Percentiles rank a stretch among this genome's conserved stretches.
Conservation (phyloP, 1,284 basidiomycete genomes). For the Tylopilus microsporus region DNA sequence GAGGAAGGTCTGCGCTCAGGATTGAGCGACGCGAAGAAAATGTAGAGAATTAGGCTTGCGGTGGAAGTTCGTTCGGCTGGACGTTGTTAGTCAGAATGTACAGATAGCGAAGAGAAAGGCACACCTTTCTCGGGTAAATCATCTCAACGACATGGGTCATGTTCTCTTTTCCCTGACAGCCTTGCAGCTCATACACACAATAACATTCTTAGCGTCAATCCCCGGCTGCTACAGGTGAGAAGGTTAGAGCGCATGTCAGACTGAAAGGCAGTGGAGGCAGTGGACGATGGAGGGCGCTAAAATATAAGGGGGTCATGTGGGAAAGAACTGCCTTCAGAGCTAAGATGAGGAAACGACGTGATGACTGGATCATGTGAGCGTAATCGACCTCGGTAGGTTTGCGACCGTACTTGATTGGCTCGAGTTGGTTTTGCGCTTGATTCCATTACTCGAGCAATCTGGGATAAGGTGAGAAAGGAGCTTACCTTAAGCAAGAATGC, state of each 20-base stretch:
- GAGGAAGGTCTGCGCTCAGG: slow-evolving; percentile 66
- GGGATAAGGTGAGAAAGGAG: neutral
- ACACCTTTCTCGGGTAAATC: slow-evolving; percentile 78
- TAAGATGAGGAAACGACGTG: slow-evolving; percentile 86
- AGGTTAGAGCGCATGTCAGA: slow-evolving; percentile 15
- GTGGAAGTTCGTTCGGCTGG: slow-evolving; percentile 46
- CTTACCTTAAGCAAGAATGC: slow-evolving; percentile 71
- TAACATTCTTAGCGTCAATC: slow-evolving; percentile 68
- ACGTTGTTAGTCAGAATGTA: neutral
- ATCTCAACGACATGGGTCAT: slow-evolving; percentile 83
- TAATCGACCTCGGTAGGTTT: slow-evolving; percentile 72
- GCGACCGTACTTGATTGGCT: slow-evolving; percentile 85
- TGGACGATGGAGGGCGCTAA: slow-evolving; percentile 24
- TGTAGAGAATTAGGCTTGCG: slow-evolving; percentile 54
- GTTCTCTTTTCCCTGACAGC: slow-evolving; percentile 63
- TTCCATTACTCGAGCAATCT: neutral
- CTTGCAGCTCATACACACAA: slow-evolving; percentile 75
- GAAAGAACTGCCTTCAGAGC: slow-evolving; percentile 62
- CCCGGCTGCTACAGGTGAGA: slow-evolving; percentile 51
- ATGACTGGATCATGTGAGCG: slow-evolving; percentile 86
- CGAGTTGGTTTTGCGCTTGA: slow-evolving; percentile 70
- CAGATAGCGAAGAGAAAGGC: slow-evolving; percentile 8
- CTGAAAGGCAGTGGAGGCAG: slow-evolving; percentile 13
- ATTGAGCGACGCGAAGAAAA: slow-evolving; percentile 74
- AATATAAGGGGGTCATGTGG: slow-evolving; percentile 59